A percentile compares a stretch with the other conserved stretches of the same genome.
Evolutionary conservation across 2,329 filamentous ascomycete genomes (phyloP).

Genomic region (Xylariaceae sp.): DNA sequence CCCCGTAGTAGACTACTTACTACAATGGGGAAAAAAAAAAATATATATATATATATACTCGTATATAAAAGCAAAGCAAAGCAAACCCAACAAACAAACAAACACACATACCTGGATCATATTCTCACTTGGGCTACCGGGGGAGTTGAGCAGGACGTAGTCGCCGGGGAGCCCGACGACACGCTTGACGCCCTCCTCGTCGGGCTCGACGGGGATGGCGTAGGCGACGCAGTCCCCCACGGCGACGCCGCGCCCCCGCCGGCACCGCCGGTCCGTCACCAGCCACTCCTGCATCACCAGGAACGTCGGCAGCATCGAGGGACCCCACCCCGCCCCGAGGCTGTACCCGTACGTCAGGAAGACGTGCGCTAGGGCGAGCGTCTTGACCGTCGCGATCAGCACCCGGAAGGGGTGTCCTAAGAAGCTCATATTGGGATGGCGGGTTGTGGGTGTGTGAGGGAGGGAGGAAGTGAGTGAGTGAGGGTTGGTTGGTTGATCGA

Average conservation of each 20-base stretch:
- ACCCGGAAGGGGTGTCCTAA: conserved; percentile 45
- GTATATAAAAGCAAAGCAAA: no score
- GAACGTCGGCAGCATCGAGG: conserved; percentile 90
- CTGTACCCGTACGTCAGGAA: conserved; percentile 63
- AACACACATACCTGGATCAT: conserved; percentile 65
- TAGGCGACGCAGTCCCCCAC: conserved; percentile 88
- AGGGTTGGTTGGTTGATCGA: no score
- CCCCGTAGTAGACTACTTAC: no score
- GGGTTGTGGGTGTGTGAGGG: neutral
- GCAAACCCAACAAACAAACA: neutral
- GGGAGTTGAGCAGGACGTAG: conserved; percentile 69
- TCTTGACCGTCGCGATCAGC: conserved; percentile 49
- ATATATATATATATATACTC: no score
- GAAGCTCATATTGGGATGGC: conserved; percentile 18
- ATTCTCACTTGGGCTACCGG: conserved; percentile 48
- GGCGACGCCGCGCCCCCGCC: conserved; percentile 63
- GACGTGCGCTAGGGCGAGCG: conserved; percentile 53
- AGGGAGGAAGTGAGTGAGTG: conserved; percentile 7
- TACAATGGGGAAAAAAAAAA: no score
- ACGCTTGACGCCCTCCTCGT: conserved; percentile 72
- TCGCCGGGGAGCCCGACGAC: conserved; percentile 77
- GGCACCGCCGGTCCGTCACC: conserved; percentile 67
- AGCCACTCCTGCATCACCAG: conserved; percentile 67
- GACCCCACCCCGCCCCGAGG: conserved; percentile 64
- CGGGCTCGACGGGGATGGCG: conserved; percentile 69